phyloP scores from a whole-genome alignment of 192 early-diverging fungal genomes.

The Coemansia sp. region DNA sequence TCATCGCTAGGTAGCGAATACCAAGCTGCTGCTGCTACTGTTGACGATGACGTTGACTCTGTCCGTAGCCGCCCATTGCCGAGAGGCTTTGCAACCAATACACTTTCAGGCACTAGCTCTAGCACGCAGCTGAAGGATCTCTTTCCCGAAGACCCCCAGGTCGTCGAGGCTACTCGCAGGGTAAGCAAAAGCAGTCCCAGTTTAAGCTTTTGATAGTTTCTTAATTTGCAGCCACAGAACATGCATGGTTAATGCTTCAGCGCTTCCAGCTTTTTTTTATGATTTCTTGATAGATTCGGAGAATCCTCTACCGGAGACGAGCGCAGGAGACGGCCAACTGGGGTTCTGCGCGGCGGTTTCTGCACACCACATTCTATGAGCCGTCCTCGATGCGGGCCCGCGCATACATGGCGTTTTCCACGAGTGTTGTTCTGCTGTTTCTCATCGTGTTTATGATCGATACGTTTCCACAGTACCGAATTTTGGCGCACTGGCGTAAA shows the following conservation, averaged over 20 bases:
- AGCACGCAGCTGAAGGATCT: slow-evolving; percentile 23
- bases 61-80: background rate
- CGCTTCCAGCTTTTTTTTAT: background rate
- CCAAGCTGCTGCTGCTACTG: background rate
- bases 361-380: slow-evolving; percentile 48
- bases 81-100: background rate
- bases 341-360: slow-evolving; percentile 21
- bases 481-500: slow-evolving; percentile 27
- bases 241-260: background rate
- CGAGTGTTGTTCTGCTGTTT: slow-evolving; percentile 41
- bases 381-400: slow-evolving; percentile 44
- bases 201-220: background rate
- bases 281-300: slow-evolving; percentile 27
- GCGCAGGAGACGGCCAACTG: slow-evolving; percentile 33
- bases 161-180: slow-evolving; percentile 26
- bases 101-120: slow-evolving; percentile 6
- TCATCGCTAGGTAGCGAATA: background rate
- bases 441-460: slow-evolving; percentile 56
- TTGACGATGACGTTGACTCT: background rate
- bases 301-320: slow-evolving; percentile 35
- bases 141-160: slow-evolving; percentile 30
- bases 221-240: background rate
- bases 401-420: slow-evolving; percentile 43
- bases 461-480: slow-evolving; percentile 47
- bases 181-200: slow-evolving; percentile 1